Evolutionary conservation across 139 green algal genomes (phyloP), one percentile per base, ranked within the genome.

Genomic region (Closterium sp.): DNA sequence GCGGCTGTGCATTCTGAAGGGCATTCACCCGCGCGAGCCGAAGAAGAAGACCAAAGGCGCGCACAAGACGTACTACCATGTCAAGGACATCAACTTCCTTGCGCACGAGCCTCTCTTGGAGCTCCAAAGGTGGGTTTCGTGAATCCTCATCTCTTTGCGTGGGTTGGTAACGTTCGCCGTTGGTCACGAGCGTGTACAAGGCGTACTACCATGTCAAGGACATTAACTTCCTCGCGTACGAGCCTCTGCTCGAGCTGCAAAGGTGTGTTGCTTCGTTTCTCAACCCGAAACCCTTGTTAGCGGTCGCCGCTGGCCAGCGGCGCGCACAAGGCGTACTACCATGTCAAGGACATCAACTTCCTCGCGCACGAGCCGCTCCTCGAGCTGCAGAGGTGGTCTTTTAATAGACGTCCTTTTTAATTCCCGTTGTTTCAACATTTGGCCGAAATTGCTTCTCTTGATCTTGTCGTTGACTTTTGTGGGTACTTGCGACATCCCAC

Each of bases 61-160:
- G 50, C 96, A 98, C 96, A 99, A 99, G 95, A 99, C 98, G 2
- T 99, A 99, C 95, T 99, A 99, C 95, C 98, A 99, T 92, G 92
- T 97, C 32, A 99, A 99, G 95, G 98, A 99, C 95, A 93, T 99
- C 91, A 97, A 97, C 91, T 99, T 97, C 94, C 95, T 99, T 45
- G 92, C 96, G 31, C 98, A 99, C 90, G 98, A 99, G 95, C 98
- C 97, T 5, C 95, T 99, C 45, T 95, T 99, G 1, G 94, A 97
- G 27, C 97, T 87, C 2, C 28, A 30, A 34, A 22, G 85, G 85
- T 87, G 28, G 9, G 84, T n/a, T n/a, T n/a, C n/a, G n/a, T n/a
- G n/a, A n/a, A n/a, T n/a, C n/a, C n/a, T n/a, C n/a, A n/a, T n/a
- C 2, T 31, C 4, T 88, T 88, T 88, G 29, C 29, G 10, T 7